Conservation (phyloP, 371 early-diverging fungal species). For the Apophysomyces ossiformis region DNA sequence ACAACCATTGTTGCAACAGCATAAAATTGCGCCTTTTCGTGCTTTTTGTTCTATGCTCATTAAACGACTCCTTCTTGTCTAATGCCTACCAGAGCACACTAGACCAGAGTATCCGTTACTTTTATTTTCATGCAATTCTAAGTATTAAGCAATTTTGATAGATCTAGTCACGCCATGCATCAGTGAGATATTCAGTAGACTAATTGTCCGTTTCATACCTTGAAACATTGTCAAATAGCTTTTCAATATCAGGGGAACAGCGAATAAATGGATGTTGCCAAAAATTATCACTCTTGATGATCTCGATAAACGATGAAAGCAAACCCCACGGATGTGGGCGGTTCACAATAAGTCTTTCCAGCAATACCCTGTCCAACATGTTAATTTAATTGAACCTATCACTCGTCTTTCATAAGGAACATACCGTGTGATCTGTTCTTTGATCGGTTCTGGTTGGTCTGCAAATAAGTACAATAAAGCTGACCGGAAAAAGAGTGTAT, state of each 20-base stretch:
- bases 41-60: too few species aligned
- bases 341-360: slow-evolving; percentile 96
- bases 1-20: too few species aligned
- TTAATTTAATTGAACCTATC: not conserved
- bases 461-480: slow-evolving; percentile 81
- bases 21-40: too few species aligned
- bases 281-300: slow-evolving; percentile 87
- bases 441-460: slow-evolving; percentile 75
- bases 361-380: slow-evolving; percentile 64
- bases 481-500: slow-evolving; percentile 90
- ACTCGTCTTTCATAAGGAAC: slow-evolving; percentile 24
- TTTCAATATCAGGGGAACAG: slow-evolving; percentile 69
- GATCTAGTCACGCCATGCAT: not conserved
- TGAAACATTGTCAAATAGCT: slow-evolving; percentile 69
- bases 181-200: too few species aligned
- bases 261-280: slow-evolving; percentile 78
- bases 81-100: too few species aligned
- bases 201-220: slow-evolving; percentile 31
- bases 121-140: not conserved
- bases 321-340: slow-evolving; percentile 99
- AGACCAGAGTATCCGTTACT: not conserved
- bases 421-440: slow-evolving; percentile 88
- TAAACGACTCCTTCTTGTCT: too few species aligned
- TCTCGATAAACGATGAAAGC: slow-evolving; percentile 92
- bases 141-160: not conserved